Base-by-base conservation (phyloP, 768 basidiomycete genomes). In the Mycena indigotica region DNA sequence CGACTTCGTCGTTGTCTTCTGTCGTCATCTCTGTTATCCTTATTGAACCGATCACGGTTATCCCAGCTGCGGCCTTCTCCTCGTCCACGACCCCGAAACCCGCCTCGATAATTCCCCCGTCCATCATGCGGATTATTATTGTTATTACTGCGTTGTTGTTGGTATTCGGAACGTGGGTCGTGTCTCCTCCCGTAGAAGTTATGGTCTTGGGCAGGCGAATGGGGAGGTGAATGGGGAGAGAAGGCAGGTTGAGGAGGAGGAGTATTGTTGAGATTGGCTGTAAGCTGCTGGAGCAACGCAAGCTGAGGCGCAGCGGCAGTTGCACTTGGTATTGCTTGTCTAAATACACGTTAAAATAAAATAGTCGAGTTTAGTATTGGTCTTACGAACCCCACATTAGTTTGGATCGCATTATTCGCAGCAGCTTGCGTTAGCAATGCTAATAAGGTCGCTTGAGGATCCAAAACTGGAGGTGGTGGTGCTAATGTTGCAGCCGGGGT, bases 221-320 rank as follows among this genome's bases (percentile, higher is more conserved):
- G 41, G 8, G 41, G 23, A 23, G 21, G 46, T 21, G 46, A 48
- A 48, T 25, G 75, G 72, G 76, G 35, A 38, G 69, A 66, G 66
- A 45, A 25, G 21, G 67, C 57, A 61, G 70, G 63, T 50, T 69
- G 70, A 56, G 66, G 64, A 55, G 41, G 13, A 21, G 60, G 59
- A 61, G 62, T 69, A 65, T 70, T 77, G 64, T 65, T 70, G 38
- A 70, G 69, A 58, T 73, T 78, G 59, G 86, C 82, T 65, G 82
- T 81, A 69, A 93, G 80, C 69, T 91, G 90, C 68, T 91, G 89
- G 66, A 94, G 75, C 63, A 90, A 75, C 48, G 87, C 85, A 54
- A 93, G 74, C 68, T 88, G 88, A 59, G 60, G 83, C 82, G 65
- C 83, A 65, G 50, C 73, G 73, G 71, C 60, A n/a, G 67, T 65